Evolutionary conservation across 192 early-diverging fungal genomes (phyloP).

Genomic region (Haplosporangium gracile): DNA sequence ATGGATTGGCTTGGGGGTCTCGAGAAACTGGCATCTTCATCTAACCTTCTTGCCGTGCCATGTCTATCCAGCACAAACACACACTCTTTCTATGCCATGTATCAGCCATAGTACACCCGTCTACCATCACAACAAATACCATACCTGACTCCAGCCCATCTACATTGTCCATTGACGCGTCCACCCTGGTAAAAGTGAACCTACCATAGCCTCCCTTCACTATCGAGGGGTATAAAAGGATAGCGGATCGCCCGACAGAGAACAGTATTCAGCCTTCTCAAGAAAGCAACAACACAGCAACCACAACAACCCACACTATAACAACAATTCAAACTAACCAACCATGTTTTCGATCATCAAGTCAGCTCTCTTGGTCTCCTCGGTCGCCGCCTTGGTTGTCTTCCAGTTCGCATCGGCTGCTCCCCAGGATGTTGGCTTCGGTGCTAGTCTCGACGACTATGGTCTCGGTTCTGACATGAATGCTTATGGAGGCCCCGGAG

Average conservation of each 20-base stretch:
- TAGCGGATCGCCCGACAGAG: background rate
- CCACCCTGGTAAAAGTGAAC: background rate
- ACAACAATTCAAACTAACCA: background rate
- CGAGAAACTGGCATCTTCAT: too few relatives aligned
- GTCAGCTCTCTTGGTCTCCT: slow-evolving; percentile 6
- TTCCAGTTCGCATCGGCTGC: slow-evolving; percentile 1
- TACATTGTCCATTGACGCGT: background rate
- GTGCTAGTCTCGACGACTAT: background rate
- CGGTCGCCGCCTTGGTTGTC: background rate
- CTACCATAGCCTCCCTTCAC: background rate
- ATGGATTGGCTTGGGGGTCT: too few relatives aligned
- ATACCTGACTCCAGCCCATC: background rate
- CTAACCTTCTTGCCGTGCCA: background rate
- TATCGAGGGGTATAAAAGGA: background rate
- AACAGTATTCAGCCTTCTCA: background rate
- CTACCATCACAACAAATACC: background rate
- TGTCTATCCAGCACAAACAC: background rate
- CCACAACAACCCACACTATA: background rate
- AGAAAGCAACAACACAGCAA: background rate
- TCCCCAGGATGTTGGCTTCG: background rate
- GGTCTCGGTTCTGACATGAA: background rate
- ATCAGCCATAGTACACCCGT: background rate
- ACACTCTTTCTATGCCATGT: background rate
- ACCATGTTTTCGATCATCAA: slow-evolving; percentile 8
- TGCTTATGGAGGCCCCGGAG: background rate